Evolutionary conservation across 1,284 basidiomycete genomes (phyloP), one percentile per base, ranked within the genome.

Genomic region (Prillingera fragicola): DNA sequence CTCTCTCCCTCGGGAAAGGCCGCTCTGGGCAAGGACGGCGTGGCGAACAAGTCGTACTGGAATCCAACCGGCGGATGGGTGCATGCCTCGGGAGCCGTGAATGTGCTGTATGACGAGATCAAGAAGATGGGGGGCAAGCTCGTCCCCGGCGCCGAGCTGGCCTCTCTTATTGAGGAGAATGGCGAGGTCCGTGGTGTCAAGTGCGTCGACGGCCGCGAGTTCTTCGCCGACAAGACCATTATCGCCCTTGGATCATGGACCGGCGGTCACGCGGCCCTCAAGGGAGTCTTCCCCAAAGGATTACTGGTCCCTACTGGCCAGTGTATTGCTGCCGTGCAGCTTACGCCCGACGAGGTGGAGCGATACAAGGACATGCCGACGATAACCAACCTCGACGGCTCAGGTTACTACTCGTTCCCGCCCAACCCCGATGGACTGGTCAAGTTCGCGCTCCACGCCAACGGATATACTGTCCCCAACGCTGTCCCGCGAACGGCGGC

Each of bases 1-100:
- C 38, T 57, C 8, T 38, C 45, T 14, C 43, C 44, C 0, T 42
- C 39, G 4, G 33, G 39, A n/a, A 17, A 32, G 14, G 39, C 50
- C 22, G 12, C 18, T 18, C 35, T 44, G 5, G 29, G 17, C 6
- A n/a, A 17, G 14, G 43, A 40, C 13, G 22, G 19, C 2, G 2
- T 29, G 6, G 33, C 43, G 14, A 31, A 33, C 18, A 29, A 36
- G 17, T 84, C 81, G 0, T 90, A 84, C 60, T 60, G 84, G 39
- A 90, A 88, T 58, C 72, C 70, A 2, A 79, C 84, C 33, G 80
- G 83, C 1, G 89, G 88, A 4, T 92, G 88, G 89, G 85, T 79
- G 3, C 75, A 82, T 57, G 85, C 88, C 2, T 73, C 78, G 3
- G 78, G 80, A 55, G 86, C 82, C 2, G 63, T 87, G 8, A 54